Evolutionary conservation across 495 filamentous ascomycete genomes (phyloP), one percentile per base, ranked within the genome.

Genomic region (Podospora appendiculata): DNA sequence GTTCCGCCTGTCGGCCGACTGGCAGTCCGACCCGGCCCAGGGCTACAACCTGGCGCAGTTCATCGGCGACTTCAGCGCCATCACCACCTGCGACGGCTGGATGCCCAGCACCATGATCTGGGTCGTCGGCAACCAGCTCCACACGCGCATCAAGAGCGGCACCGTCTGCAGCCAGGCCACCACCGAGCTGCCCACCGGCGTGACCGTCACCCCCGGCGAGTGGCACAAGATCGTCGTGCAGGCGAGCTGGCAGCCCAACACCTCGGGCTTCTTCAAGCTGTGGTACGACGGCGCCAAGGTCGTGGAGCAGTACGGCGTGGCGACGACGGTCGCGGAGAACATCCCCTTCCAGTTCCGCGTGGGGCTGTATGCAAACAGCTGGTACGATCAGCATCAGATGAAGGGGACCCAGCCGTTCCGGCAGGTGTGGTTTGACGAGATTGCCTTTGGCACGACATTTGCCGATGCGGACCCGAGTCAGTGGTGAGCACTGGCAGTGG

Each of bases 101-200:
- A 78, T 79, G 75, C 79, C 79, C 0, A 69, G 67, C 14, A 74
- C 66, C 36, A 79, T 82, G 79, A 61, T 82, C 32, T 79, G 73
- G 71, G 45, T 79, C 39, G 58, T 61, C 11, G 77, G 75, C 0
- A 56, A 73, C 55, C 67, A 75, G 59, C 72, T 82, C 0, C 59
- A 59, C 36, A 67, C 74, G 8, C 70, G 79, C 6, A 59, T 73
- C 33, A 80, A 79, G 59, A 62, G 62, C 17, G 77, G 77, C 19
- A 50, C 42, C 35, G 48, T 60, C 44, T 71, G 63, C 54, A 18
- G 41, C 19, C 54, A 58, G 34, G 41, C 42, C 7, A 71, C 74
- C 58, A 58, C 64, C 47, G 68, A 52, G 14, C 72, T 65, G 50
- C 34, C 57, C 18, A 65, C 68, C 32, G 52, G 74, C 3, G 65